Percentiles rank a stretch among this genome's conserved stretches.
Evolutionary conservation across 306 rosid species (phyloP).

Genomic region (Clitoria ternatea): DNA sequence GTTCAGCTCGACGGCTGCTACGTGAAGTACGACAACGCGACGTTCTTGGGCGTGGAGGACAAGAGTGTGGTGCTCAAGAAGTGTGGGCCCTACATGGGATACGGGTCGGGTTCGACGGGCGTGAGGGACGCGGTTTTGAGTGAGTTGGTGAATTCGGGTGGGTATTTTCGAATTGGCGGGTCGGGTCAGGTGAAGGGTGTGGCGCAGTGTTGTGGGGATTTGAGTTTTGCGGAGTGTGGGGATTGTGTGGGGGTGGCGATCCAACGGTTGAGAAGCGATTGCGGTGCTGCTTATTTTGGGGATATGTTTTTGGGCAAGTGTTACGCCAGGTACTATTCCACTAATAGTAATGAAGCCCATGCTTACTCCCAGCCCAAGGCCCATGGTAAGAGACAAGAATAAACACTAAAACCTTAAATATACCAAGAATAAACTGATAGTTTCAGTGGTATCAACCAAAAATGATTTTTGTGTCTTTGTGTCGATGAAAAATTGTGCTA

Average conservation of each 20-base stretch:
- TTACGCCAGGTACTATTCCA: slow-evolving; percentile 59
- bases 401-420: no score
- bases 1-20: slow-evolving; percentile 81
- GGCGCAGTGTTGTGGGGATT: slow-evolving; percentile 74
- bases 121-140: slow-evolving; percentile 52
- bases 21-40: slow-evolving; percentile 74
- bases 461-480: no score
- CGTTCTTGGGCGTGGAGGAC: slow-evolving; percentile 69
- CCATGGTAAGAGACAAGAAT: slow-evolving; percentile 62
- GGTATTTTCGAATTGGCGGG: slow-evolving; percentile 57
- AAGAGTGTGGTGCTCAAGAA: slow-evolving; percentile 68
- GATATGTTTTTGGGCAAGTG: slow-evolving; percentile 83
- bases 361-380: slow-evolving; percentile 33
- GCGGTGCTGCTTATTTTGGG: slow-evolving; percentile 63
- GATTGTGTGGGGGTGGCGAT: slow-evolving; percentile 69
- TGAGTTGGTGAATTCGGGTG: slow-evolving; percentile 45
- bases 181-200: slow-evolving; percentile 55
- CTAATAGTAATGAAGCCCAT: slow-evolving; percentile 52
- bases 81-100: slow-evolving; percentile 81
- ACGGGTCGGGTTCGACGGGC: slow-evolving; percentile 42
- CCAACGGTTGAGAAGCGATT: slow-evolving; percentile 51
- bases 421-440: no score
- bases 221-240: slow-evolving; percentile 54
- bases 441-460: no score
- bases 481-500: no score